These are phyloP conservation scores for Tanozyma kutaoensis DNA, from an alignment of 805 yeast species.

Conservation along the genomic window DNA sequence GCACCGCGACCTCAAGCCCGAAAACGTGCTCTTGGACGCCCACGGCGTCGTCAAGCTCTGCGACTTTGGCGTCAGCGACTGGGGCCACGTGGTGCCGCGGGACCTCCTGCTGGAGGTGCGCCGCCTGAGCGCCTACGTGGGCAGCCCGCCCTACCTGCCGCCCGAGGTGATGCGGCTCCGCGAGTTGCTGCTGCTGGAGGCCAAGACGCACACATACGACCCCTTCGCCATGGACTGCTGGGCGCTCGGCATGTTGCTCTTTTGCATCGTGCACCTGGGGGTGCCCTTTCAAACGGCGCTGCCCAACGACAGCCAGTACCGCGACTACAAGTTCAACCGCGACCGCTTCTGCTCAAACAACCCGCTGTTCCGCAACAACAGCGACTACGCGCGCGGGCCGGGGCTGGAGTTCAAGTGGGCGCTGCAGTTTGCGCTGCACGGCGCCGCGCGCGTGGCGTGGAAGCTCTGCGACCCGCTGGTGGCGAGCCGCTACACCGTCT, in stretches of 20 bases:
- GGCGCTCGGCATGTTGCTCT: slow-evolving; percentile 59
- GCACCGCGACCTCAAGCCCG: slow-evolving; percentile 68
- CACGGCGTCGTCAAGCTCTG: slow-evolving; percentile 55
- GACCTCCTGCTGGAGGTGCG: slow-evolving; percentile 31
- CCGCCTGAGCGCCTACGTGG: slow-evolving; percentile 38
- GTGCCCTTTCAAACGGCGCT: slow-evolving; percentile 48
- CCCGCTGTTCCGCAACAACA: slow-evolving; percentile 34
- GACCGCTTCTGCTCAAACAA: slow-evolving; percentile 24
- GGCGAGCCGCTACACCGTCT: slow-evolving; percentile 37
- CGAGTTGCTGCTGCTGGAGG: slow-evolving; percentile 16
- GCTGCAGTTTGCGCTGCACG: slow-evolving; percentile 39
- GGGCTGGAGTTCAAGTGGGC: slow-evolving; percentile 66
- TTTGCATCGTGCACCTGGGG: slow-evolving; percentile 42
- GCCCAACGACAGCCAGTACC: slow-evolving; percentile 33
- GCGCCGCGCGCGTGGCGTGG: slow-evolving; percentile 64
- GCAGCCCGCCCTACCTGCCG: slow-evolving; percentile 72
- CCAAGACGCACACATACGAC: slow-evolving; percentile 35
- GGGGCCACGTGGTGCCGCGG: slow-evolving; percentile 41
- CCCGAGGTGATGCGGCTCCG: slow-evolving; percentile 57
- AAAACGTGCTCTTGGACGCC: slow-evolving; percentile 46
- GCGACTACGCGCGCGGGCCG: slow-evolving; percentile 39
- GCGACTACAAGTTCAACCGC: slow-evolving; percentile 43
- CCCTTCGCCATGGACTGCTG: slow-evolving; percentile 62
- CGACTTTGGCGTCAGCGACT: slow-evolving; percentile 67
- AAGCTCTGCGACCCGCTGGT: slow-evolving; percentile 56